A percentile compares a stretch with the other conserved stretches of the same genome.
Conservation (phyloP, 1,284 basidiomycete genomes). For the Wolfiporia cocos region DNA sequence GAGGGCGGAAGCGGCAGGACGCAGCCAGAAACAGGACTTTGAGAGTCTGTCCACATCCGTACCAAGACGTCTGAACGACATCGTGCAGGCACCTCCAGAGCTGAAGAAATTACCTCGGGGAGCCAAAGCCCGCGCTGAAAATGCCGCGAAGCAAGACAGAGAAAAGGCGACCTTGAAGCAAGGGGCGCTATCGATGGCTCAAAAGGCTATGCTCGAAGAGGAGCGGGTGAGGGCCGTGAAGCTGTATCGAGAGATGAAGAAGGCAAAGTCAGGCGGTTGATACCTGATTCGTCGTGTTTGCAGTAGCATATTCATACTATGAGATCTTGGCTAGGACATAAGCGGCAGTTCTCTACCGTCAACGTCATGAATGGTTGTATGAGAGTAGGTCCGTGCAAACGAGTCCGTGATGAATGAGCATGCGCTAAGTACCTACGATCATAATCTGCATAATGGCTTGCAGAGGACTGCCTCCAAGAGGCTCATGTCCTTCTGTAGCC, state of each 20-base stretch:
- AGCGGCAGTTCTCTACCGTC: no score
- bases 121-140: slow-evolving; percentile 19
- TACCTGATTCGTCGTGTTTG: no score
- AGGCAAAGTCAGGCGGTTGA: slow-evolving; percentile 16
- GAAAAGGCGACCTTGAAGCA: slow-evolving; percentile 23
- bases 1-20: slow-evolving; percentile 1
- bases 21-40: slow-evolving; percentile 44
- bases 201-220: slow-evolving; percentile 67
- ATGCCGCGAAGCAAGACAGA: slow-evolving; percentile 14
- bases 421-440: no score
- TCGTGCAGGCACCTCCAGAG: slow-evolving; percentile 59
- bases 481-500: slow-evolving; percentile 49
- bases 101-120: slow-evolving; percentile 38
- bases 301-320: no score
- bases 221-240: slow-evolving; percentile 65
- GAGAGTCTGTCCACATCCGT: slow-evolving; percentile 42
- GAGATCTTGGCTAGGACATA: no score
- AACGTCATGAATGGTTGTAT: no score
- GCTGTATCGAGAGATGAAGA: slow-evolving; percentile 66
- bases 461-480: background rate
- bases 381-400: no score
- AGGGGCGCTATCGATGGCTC: slow-evolving; percentile 63
- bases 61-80: slow-evolving; percentile 63
- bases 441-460: no score
- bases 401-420: no score